A percentile compares a stretch with the other conserved stretches of the same genome.
Evolutionary conservation across 352 stramenopile genomes (phyloP).

Genomic region (Phytophthora nicotianae): DNA sequence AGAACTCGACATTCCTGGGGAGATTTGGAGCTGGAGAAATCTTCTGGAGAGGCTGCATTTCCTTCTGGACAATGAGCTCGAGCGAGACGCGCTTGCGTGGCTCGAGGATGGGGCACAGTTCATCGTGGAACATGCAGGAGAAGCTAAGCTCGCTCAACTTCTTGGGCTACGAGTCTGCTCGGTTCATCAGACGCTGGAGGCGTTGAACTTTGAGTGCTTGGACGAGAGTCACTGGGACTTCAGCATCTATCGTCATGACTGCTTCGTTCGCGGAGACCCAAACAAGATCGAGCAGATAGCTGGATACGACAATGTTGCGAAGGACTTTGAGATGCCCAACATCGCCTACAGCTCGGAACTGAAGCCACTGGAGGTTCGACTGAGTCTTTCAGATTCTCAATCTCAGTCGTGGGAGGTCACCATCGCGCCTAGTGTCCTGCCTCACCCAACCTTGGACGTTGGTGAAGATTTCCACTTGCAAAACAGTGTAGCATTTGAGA

Average conservation of each 20-base stretch:
- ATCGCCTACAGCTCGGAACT: slow-evolving; percentile 46
- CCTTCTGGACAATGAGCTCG: slow-evolving; percentile 21
- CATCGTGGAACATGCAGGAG: slow-evolving; percentile 11
- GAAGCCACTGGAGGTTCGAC: slow-evolving; percentile 57
- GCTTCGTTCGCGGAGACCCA: slow-evolving; percentile 28
- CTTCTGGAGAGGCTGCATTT: slow-evolving; percentile 30
- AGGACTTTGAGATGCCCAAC: slow-evolving; percentile 32
- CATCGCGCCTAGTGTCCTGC: slow-evolving; percentile 40
- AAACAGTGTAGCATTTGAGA: slow-evolving; percentile 1
- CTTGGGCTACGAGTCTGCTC: slow-evolving; percentile 30
- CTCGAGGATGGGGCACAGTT: slow-evolving; percentile 25
- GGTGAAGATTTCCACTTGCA: slow-evolving; percentile 8
- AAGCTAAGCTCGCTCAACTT: slow-evolving; percentile 15
- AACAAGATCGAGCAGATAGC: slow-evolving; percentile 25
- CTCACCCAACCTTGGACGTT: slow-evolving; percentile 19
- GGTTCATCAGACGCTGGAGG: slow-evolving; percentile 27
- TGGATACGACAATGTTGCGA: not conserved
- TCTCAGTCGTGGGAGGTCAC: slow-evolving; percentile 43
- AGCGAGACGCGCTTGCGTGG: slow-evolving; percentile 24
- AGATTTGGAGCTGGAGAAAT: slow-evolving; percentile 23
- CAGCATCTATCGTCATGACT: slow-evolving; percentile 27
- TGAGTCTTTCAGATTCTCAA: slow-evolving; percentile 38
- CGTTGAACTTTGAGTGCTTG: slow-evolving; percentile 27
- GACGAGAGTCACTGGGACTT: slow-evolving; percentile 17
- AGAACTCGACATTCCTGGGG: slow-evolving; percentile 5